These are phyloP conservation scores for Umbelopsis ramanniana DNA, from an alignment of 192 early-diverging fungal species.

Conservation along the genomic window DNA sequence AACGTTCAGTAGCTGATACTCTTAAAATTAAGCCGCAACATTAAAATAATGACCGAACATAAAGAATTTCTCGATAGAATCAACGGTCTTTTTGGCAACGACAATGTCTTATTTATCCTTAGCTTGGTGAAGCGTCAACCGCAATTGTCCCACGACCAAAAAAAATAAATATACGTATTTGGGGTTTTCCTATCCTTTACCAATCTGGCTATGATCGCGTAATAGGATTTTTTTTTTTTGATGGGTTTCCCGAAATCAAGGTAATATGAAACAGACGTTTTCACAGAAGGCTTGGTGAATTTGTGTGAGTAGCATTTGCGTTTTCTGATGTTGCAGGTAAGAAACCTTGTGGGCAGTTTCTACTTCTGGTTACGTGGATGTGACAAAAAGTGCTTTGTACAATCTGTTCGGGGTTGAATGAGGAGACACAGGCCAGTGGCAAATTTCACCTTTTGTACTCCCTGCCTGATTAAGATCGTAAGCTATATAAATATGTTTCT, in stretches of 20 bases:
- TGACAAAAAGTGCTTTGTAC: slow-evolving; percentile 2
- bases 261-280: background rate
- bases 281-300: background rate
- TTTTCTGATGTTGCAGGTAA: background rate
- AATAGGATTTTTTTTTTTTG: background rate
- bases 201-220: background rate
- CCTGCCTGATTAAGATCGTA: background rate
- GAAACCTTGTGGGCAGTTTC: background rate
- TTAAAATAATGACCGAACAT: slow-evolving; percentile 17
- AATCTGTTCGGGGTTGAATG: slow-evolving; percentile 18
- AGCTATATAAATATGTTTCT: background rate
- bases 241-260: background rate
- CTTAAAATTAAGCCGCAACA: background rate
- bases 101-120: background rate
- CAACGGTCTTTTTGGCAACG: background rate
- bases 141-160: background rate
- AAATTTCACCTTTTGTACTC: slow-evolving; percentile 18
- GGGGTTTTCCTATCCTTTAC: background rate
- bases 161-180: background rate
- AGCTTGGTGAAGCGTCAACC: background rate
- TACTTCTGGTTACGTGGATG: background rate
- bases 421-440: slow-evolving; percentile 23
- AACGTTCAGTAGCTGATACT: background rate
- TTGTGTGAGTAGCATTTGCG: background rate
- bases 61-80: background rate